A percentile compares a stretch with the other conserved stretches of the same genome.
Evolutionary conservation across 768 basidiomycete genomes (phyloP).

Genomic region (Hygrophorus russula): DNA sequence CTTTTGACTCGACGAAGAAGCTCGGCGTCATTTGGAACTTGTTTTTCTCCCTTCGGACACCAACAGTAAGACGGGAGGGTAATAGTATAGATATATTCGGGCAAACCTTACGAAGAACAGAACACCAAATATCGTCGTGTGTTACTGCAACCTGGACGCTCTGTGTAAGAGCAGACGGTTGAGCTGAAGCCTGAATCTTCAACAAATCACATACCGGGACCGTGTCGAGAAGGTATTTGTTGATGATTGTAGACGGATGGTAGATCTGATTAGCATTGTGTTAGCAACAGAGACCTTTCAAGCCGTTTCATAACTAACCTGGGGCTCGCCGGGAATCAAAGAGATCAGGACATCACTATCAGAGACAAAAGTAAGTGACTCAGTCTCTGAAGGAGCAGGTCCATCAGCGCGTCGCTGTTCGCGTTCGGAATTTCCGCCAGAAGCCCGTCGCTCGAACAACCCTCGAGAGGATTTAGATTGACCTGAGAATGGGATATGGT

Average conservation of each 20-base stretch:
- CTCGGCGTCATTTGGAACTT: no score
- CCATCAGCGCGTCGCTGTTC: neutral
- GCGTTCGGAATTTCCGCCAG: neutral
- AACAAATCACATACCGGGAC: neutral
- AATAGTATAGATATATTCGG: no score
- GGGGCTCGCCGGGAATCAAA: neutral
- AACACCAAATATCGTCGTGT: neutral
- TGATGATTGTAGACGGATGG: slow-evolving; percentile 1
- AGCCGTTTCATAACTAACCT: neutral
- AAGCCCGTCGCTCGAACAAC: neutral
- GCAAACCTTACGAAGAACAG: neutral
- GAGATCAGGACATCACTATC: neutral
- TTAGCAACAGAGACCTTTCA: neutral
- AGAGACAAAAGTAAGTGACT: neutral
- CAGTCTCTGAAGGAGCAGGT: neutral
- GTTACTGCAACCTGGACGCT: neutral
- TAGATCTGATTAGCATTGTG: neutral
- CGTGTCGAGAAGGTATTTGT: neutral
- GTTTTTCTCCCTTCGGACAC: no score
- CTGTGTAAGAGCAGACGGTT: neutral
- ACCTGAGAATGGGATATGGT: neutral
- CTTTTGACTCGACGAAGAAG: no score
- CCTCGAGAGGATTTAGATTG: neutral
- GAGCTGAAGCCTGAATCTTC: no score
- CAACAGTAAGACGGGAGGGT: no score